Evolutionary conservation across 1,139 yeast species (phyloP), one percentile per base, ranked within the genome.

Genomic region (Hemisphaericaspora lyxosophila): DNA sequence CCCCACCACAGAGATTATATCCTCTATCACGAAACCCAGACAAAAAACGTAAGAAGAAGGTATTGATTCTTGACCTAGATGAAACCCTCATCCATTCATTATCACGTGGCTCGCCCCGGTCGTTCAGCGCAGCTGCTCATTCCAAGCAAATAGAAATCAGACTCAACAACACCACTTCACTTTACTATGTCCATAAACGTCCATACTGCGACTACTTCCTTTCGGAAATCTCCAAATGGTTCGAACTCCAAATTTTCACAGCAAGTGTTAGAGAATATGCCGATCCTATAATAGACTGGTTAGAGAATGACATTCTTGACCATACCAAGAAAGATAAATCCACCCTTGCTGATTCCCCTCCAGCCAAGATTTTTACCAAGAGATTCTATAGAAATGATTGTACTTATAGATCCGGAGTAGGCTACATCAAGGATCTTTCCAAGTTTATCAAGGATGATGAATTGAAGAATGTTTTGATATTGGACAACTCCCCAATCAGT

Each of bases 181-280:
- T 92, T 19, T 92, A 92, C 60, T 85, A 85, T 56, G 96, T 92
- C 15, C 87, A 88, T 54, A 92, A 90, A 57, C 73, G 98, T 42
- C 98, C 98, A 0, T 85, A 73, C 54, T 92, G 97, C 55, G 96
- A 88, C 58, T 77, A 78, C 48, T 92, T 92, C 55, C 67, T 92
- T 22, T 71, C 78, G 42, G 85, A 82, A 44, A 94, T 89, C 11
- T 70, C 83, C 39, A 80, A 81, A 51, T 92, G 97, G 97, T 92
- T 80, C 60, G 86, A 88, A 50, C 67, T 92, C 31, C 92, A 89
- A 33, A 79, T 92, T 9, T 89, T 89, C 65, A 92, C 98, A 0
- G 98, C 98, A 2, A 84, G 95, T 35, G 94, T 92, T 42, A 82
- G 82, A 60, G 96, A 89, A 57, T 92, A 92, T 53, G 98, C 98